Conservation (phyloP, 2,329 filamentous ascomycete species). For the Ramularia endophylla region DNA sequence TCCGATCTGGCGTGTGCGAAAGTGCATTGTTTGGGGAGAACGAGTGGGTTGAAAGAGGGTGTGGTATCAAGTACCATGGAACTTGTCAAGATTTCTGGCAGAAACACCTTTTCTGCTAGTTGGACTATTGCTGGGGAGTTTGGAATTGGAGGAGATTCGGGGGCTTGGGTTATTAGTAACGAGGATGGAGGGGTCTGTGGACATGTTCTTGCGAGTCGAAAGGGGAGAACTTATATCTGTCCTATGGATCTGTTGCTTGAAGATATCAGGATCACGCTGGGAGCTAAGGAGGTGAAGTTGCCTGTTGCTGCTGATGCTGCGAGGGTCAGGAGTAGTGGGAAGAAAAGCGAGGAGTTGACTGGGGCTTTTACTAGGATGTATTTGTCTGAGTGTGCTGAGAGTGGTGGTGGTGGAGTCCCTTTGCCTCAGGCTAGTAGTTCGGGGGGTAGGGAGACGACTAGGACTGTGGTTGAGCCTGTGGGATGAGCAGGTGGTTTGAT, state of each 20-base stretch:
- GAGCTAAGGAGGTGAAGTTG: conserved; percentile 63
- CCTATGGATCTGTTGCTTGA: conserved; percentile 87
- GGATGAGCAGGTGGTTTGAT: too few species aligned
- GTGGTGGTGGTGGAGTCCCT: conserved; percentile 17
- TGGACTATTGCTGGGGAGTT: conserved; percentile 58
- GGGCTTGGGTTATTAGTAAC: conserved; percentile 86
- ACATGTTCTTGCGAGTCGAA: conserved; percentile 76
- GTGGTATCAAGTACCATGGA: conserved; percentile 71
- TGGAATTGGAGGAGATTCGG: conserved; percentile 76
- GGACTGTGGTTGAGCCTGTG: too few species aligned
- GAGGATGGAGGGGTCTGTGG: conserved; percentile 75
- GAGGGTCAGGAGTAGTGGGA: conserved; percentile 3
- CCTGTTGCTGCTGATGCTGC: conserved; percentile 50
- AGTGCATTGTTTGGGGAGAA: conserved; percentile 85
- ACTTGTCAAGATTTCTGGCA: conserved; percentile 81
- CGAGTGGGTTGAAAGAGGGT: conserved; percentile 74
- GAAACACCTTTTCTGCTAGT: conserved; percentile 69
- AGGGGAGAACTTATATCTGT: conserved; percentile 77
- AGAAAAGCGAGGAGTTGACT: conserved; percentile 11
- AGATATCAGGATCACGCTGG: conserved; percentile 75
- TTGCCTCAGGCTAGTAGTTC: too few species aligned
- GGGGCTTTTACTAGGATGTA: conserved; percentile 18
- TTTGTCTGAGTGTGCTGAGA: conserved; percentile 10
- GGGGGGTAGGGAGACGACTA: too few species aligned
- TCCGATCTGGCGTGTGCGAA: conserved; percentile 64